Evolutionary conservation across 2,329 filamentous ascomycete species (phyloP).

Genomic region (Trichoderma simmonsii): DNA sequence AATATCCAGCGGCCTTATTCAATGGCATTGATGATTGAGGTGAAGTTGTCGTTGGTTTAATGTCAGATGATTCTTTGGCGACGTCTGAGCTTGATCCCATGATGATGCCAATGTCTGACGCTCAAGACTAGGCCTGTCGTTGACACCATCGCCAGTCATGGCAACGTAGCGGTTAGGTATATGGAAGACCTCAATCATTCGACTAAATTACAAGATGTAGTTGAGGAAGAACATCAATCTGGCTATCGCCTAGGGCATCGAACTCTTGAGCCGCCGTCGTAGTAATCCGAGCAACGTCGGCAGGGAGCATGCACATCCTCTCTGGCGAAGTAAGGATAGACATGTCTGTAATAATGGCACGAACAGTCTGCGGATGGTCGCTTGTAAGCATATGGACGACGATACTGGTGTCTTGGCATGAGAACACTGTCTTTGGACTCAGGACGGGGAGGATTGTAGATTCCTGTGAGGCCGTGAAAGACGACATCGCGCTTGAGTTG

Average conservation of each 20-base stretch:
- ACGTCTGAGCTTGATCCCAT: constrained; percentile 69
- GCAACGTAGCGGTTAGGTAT: constrained; percentile 59
- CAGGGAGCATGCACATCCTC: constrained; percentile 39
- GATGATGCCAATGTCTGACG: constrained; percentile 66
- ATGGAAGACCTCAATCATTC: constrained; percentile 73
- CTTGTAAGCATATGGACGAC: constrained; percentile 64
- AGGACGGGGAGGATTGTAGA: constrained; percentile 65
- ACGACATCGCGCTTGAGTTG: constrained; percentile 52
- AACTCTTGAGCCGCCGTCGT: constrained; percentile 64
- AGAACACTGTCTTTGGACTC: constrained; percentile 55
- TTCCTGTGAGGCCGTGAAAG: constrained; percentile 63
- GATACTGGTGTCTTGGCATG: constrained; percentile 54
- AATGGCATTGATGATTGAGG: constrained; percentile 41
- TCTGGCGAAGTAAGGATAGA: constrained; percentile 54
- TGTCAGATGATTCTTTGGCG: constrained; percentile 63
- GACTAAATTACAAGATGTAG: constrained; percentile 63
- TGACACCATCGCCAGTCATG: constrained; percentile 71
- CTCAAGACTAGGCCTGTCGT: constrained; percentile 65
- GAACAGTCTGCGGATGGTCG: constrained; percentile 59
- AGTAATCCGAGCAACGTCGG: constrained; percentile 52
- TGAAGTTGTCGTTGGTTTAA: constrained; percentile 69
- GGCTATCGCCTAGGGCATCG: constrained; percentile 57
- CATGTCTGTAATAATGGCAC: constrained; percentile 58
- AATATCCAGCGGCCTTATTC: constrained; percentile 69
- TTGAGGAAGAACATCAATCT: constrained; percentile 60